Base-by-base conservation (phyloP, 805 yeast genomes). In the Nakazawaea wickerhamii region DNA sequence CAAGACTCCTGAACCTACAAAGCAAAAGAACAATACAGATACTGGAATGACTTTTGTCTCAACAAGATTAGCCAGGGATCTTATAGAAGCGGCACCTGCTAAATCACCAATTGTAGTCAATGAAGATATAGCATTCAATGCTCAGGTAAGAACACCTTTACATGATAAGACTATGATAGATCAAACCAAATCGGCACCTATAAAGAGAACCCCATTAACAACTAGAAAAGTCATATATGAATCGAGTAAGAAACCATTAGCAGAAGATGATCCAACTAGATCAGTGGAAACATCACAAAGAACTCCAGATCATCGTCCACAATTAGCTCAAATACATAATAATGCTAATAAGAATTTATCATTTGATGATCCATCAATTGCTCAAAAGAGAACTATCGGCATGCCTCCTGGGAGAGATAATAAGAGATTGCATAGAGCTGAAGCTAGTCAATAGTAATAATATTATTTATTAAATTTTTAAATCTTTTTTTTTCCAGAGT, bases 101-200 rank as follows among this genome's bases (percentile, higher is more conserved):
- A 17, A 19, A 14, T 36, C 45, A 6, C 41, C 39, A 19, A 17
- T 43, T 8, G 53, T 64, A 3, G 55, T 68, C 10, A 54, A 67
- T 4, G 59, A 60, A 4, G 67, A 65, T 2, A 60, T 67, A 39
- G 57, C 71, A n/a, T 78, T 70, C 50, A 71, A 81, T 37, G 78
- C 84, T 0, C 75, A 71, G 40, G 76, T 70, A 48, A 75, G 78
- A 54, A 75, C 73, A 41, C 77, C 74, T 33, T 76, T 76, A 5
- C 73, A 71, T 11, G 72, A 68, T 48, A 73, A 78, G 42, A 79
- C 83, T 0, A 65, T 25, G 10, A 11, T 40, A 14, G 89, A 84
- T 57, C 91, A 82, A 36, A 68, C 72, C 1, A 79, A 74, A 44
- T 83, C 90, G 0, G 74, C 77, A 3, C 89, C 84, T 2, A 65